Evolutionary conservation across 2,329 filamentous ascomycete species (phyloP).

Genomic region (Botryosphaeria agaves): DNA sequence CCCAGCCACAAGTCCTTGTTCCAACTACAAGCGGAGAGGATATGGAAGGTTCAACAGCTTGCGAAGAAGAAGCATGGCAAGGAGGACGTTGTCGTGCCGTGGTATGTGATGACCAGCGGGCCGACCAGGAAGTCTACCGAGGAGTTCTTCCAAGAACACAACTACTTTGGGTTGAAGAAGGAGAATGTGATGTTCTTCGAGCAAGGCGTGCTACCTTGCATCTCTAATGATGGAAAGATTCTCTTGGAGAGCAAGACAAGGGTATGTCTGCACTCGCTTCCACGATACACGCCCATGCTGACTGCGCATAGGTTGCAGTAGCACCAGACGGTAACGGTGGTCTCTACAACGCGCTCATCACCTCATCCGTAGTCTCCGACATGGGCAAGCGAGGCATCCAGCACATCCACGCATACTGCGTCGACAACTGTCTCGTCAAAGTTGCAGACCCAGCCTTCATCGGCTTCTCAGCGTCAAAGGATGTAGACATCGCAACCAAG

Average conservation of each 20-base stretch:
- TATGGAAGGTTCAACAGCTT: constrained; percentile 67
- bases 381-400: constrained; percentile 79
- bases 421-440: constrained; percentile 98
- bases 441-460: constrained; percentile 96
- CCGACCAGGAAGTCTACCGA: constrained; percentile 87
- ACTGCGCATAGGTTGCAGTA: constrained; percentile 50
- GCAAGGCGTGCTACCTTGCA: constrained; percentile 90
- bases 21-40: constrained; percentile 93
- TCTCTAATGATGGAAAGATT: constrained; percentile 96
- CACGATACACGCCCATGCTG: not conserved
- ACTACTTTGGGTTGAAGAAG: constrained; percentile 75
- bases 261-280: constrained; percentile 21
- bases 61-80: constrained; percentile 53
- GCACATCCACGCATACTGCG: constrained; percentile 95
- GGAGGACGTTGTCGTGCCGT: constrained; percentile 54
- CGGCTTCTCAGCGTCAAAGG: constrained; percentile 73
- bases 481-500: constrained; percentile 94
- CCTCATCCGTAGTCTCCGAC: constrained; percentile 64
- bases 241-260: constrained; percentile 78
- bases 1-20: constrained; percentile 89
- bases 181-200: constrained; percentile 88
- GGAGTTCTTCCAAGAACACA: constrained; percentile 76
- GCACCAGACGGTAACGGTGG: constrained; percentile 96
- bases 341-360: constrained; percentile 80
- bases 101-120: constrained; percentile 99